A percentile compares a stretch with the other conserved stretches of the same genome.
Conservation (phyloP, 1,139 yeast species). For the Lodderomyces parapsilosis region DNA sequence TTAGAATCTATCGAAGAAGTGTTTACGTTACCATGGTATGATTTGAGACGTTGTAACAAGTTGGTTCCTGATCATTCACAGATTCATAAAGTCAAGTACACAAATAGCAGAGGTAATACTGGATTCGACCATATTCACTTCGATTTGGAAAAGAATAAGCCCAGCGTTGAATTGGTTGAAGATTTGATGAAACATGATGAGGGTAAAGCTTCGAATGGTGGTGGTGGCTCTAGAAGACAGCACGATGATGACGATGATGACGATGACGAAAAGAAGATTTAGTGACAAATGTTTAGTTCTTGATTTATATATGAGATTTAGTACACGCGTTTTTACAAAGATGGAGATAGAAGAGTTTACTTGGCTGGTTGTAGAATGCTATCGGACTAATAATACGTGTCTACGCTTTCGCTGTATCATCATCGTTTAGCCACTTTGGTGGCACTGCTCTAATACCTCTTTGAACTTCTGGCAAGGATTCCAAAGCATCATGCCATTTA, state of each 20-base stretch:
- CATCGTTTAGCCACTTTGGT: neutral
- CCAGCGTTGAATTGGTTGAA: constrained; percentile 13
- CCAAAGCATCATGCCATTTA: constrained; percentile 45
- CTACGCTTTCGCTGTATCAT: neutral
- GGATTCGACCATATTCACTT: constrained; percentile 20
- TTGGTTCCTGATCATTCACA: constrained; percentile 56
- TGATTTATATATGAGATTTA: too few species aligned
- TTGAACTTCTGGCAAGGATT: constrained; percentile 34
- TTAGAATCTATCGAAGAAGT: constrained; percentile 58
- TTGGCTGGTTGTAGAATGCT: neutral
- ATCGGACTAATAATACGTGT: neutral
- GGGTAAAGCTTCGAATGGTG: neutral
- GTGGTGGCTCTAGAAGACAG: constrained; percentile 2
- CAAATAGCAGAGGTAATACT: constrained; percentile 19
- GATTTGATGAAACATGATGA: constrained; percentile 6
- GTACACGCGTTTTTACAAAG: too few species aligned
- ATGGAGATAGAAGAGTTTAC: too few species aligned
- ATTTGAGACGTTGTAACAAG: constrained; percentile 49
- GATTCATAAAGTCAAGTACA: constrained; percentile 26
- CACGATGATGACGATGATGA: constrained; percentile 1
- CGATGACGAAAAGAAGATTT: constrained; percentile 9
- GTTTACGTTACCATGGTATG: constrained; percentile 58
- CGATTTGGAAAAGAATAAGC: constrained; percentile 15
- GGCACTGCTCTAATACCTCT: constrained; percentile 24
- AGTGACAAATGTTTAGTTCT: neutral